Percentiles rank a stretch among this genome's conserved stretches.
phyloP scores from a whole-genome alignment of 2,329 filamentous ascomycete genomes.

The Helminthosporium solani region DNA sequence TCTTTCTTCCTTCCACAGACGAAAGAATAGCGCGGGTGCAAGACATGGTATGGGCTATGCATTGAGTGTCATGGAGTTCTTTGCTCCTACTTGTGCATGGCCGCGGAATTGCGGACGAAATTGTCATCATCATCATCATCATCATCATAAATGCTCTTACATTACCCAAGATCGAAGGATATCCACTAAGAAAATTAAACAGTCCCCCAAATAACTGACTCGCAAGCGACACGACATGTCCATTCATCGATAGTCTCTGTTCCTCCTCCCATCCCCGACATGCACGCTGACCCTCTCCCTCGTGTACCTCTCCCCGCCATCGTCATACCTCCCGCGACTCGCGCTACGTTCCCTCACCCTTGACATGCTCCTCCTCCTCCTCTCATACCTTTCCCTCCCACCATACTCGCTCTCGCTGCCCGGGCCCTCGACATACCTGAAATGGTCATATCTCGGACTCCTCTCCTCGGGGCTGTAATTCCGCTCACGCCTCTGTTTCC shows the following conservation, averaged over 20 bases:
- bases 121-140: slow-evolving; percentile 6
- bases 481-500: slow-evolving; percentile 35
- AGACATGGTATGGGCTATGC: too few relatives aligned
- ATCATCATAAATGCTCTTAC: slow-evolving; percentile 1
- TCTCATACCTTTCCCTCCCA: slow-evolving; percentile 24
- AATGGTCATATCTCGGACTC: slow-evolving; percentile 47
- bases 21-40: too few relatives aligned
- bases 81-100: slow-evolving; percentile 6
- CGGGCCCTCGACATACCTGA: slow-evolving; percentile 48
- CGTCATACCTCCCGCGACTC: slow-evolving; percentile 26
- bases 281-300: slow-evolving; percentile 33
- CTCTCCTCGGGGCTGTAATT: slow-evolving; percentile 35
- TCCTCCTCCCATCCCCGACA: slow-evolving; percentile 22
- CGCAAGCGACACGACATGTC: slow-evolving; percentile 1
- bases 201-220: background rate
- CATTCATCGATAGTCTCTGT: slow-evolving; percentile 22
- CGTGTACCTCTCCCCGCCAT: slow-evolving; percentile 27
- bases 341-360: slow-evolving; percentile 25
- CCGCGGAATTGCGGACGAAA: background rate
- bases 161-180: background rate
- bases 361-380: slow-evolving; percentile 23
- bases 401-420: slow-evolving; percentile 33
- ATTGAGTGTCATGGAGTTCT: too few relatives aligned
- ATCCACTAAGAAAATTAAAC: background rate
- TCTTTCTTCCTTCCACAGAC: too few relatives aligned